Evolutionary conservation across 2,329 filamentous ascomycete genomes (phyloP), one percentile per base, ranked within the genome.

Genomic region (Colletotrichum echinochloae): DNA sequence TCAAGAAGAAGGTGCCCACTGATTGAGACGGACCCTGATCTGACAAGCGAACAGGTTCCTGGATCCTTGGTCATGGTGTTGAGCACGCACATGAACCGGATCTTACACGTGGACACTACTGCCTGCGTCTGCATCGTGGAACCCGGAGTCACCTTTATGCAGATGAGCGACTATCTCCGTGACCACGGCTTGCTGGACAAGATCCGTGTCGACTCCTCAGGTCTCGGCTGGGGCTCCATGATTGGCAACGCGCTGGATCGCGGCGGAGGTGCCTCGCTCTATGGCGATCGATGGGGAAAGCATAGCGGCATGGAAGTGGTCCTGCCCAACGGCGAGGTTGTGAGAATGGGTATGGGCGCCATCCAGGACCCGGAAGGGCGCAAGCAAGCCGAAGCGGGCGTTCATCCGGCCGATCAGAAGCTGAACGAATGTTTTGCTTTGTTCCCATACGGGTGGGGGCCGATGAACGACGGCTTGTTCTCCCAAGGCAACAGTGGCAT

Each of bases 101-200:
- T 89, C 12, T 73, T 89, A 6, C 80, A 86, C 35, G 81, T 89
- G 6, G 83, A 87, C 72, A 81, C 79, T 0, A 83, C 83, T 84
- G 35, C 82, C 80, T 57, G 84, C 83, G 26, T 86, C 79, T 66
- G 84, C 80, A 52, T 89, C 1, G 81, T 89, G 5, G 87, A 89
- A 74, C 87, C 87, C 0, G 87, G 87, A 0, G 87, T 89, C 0
- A 85, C 86, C 0, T 89, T 84, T 74, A 83, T 84, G 68, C 81
- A 82, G 33, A 78, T 89, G 8, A 81, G 88, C 72, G 81, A 87
- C 11, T 81, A 85, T 59, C 75, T 87, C 16, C 77, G 80, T 66
- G 76, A 80, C 74, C 76, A 80, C 60, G 79, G 79, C 35, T 73
- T 85, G 12, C 74, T 78, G 26, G 71, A 81, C 44, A 76, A 78